Evolutionary conservation across 1,284 basidiomycete genomes (phyloP).

Genomic region (Boletus hoseneyae): DNA sequence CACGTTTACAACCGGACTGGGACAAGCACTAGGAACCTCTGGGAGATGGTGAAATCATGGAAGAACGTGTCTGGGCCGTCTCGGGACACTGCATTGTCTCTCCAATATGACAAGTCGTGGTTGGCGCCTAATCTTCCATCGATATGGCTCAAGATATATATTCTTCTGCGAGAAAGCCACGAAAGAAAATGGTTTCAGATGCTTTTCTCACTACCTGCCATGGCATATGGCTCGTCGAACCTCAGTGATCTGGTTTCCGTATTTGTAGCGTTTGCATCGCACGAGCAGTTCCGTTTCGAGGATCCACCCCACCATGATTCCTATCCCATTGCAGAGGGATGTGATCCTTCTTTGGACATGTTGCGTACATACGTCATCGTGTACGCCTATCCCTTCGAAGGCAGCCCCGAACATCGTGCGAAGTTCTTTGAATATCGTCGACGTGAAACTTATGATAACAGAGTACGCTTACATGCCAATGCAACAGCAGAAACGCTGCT

Average conservation of each 20-base stretch:
- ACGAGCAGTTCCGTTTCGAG: background rate
- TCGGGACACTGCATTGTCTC: background rate
- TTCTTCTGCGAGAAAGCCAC: background rate
- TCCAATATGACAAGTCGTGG: background rate
- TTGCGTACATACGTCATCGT: too few species aligned
- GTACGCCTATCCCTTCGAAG: too few species aligned
- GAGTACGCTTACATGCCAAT: too few species aligned
- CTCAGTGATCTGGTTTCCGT: slow-evolving; percentile 19
- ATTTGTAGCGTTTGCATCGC: slow-evolving; percentile 15
- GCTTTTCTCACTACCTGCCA: background rate
- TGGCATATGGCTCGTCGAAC: slow-evolving; percentile 25
- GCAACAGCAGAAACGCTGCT: too few species aligned
- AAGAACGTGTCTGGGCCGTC: background rate
- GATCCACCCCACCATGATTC: slow-evolving; percentile 7
- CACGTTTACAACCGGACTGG: slow-evolving; percentile 3
- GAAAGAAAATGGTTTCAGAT: slow-evolving; percentile 1
- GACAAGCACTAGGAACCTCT: background rate
- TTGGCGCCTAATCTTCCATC: background rate
- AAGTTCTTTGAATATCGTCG: background rate
- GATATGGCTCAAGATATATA: background rate
- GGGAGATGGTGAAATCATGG: slow-evolving; percentile 2
- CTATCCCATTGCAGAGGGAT: slow-evolving; percentile 16
- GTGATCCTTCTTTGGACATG: background rate
- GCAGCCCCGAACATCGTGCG: too few species aligned
- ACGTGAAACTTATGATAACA: too few species aligned